Evolutionary conservation across 176 grass and related monocot genomes (phyloP).

Genomic region (Oryza longistaminata): DNA sequence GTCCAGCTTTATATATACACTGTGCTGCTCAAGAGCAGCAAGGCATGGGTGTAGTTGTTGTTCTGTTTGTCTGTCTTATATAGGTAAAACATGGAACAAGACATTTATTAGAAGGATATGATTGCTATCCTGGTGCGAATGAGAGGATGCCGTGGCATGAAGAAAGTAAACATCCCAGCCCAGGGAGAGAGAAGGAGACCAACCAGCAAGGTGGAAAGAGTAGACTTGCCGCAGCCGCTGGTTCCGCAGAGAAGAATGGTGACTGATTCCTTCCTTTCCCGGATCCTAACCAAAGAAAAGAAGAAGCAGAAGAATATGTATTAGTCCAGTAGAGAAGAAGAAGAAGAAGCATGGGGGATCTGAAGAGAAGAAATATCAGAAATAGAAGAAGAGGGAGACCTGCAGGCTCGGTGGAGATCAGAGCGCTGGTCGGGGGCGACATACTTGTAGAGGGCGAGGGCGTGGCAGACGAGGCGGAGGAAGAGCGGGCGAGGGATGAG

Average conservation of each 20-base stretch:
- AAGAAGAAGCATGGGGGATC: neutral
- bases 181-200: constrained; percentile 4
- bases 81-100: neutral
- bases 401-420: constrained; percentile 75
- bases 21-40: neutral
- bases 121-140: neutral
- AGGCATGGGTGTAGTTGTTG: neutral
- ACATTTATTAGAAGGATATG: neutral
- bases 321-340: too few relatives aligned
- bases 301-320: neutral
- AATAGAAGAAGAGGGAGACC: constrained; percentile 29
- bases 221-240: constrained; percentile 95
- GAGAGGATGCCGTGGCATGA: neutral
- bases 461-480: constrained; percentile 61
- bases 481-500: constrained; percentile 67
- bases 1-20: too few relatives aligned
- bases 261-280: constrained; percentile 83
- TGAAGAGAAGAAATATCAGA: neutral
- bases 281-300: constrained; percentile 49
- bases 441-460: constrained; percentile 87
- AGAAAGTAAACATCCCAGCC: neutral
- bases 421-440: constrained; percentile 76
- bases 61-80: neutral
- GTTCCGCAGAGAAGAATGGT: constrained; percentile 92
- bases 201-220: constrained; percentile 93